Percentiles rank a stretch among this genome's conserved stretches.
Conservation (phyloP, 192 early-diverging fungal species). For the Backusella westeae region DNA sequence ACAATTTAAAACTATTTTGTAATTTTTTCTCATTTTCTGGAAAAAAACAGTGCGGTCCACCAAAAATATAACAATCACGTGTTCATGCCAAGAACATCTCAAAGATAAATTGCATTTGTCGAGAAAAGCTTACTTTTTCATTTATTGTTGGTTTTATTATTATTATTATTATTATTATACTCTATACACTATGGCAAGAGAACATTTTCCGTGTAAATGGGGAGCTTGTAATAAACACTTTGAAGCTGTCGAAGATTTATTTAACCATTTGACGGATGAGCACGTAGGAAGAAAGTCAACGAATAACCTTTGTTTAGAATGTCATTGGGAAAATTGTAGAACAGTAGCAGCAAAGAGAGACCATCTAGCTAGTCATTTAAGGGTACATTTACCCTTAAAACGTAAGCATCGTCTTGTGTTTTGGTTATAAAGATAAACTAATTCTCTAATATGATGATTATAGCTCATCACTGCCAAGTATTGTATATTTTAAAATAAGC, state of each 20-base stretch:
- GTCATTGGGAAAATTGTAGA: conserved; percentile 83
- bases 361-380: conserved; percentile 30
- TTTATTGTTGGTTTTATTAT: not conserved
- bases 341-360: conserved; percentile 37
- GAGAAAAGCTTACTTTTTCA: conserved; percentile 1
- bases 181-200: not conserved
- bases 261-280: conserved; percentile 61
- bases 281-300: conserved; percentile 88
- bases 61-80: not conserved
- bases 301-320: conserved; percentile 82
- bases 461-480: conserved; percentile 20
- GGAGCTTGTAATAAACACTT: conserved; percentile 5
- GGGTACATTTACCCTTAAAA: conserved; percentile 34
- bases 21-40: too few relatives aligned
- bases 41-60: too few relatives aligned
- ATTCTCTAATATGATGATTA: not conserved
- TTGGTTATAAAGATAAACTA: not conserved
- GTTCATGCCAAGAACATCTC: not conserved
- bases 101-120: not conserved
- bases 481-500: not conserved
- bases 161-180: not conserved
- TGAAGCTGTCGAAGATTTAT: conserved; percentile 23
- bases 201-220: conserved; percentile 17
- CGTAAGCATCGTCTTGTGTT: conserved; percentile 8
- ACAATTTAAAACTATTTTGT: too few relatives aligned